Conservation (phyloP, 257 asterid species). For the Forsythia viridissima region DNA sequence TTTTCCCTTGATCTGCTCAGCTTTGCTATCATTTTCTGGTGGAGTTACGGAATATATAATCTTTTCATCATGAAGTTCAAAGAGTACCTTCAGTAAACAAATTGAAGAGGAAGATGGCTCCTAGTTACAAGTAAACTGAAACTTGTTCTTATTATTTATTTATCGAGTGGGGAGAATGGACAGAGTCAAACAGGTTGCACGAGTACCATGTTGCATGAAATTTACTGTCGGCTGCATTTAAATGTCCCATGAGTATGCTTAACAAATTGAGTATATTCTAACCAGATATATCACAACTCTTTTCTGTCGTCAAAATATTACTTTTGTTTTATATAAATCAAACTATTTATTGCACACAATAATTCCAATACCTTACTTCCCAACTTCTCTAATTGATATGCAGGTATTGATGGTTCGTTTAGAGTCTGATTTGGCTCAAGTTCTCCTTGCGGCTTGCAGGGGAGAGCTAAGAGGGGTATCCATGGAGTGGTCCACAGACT, state of each 20-base stretch:
- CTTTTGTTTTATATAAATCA: background rate
- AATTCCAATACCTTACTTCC: background rate
- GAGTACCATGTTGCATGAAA: background rate
- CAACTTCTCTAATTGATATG: slow-evolving; percentile 6
- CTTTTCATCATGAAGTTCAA: background rate
- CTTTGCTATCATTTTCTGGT: background rate
- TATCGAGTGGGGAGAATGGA: background rate
- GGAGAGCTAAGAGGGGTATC: slow-evolving; percentile 64
- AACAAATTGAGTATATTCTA: background rate
- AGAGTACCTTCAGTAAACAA: background rate
- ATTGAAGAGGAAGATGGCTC: background rate
- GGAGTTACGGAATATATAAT: background rate
- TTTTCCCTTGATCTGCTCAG: background rate
- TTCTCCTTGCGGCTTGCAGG: slow-evolving; percentile 76
- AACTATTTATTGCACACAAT: background rate
- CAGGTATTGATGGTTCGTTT: slow-evolving; percentile 92
- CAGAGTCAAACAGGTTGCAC: background rate
- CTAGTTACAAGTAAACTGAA: background rate
- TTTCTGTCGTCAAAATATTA: too few relatives aligned
- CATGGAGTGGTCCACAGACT: slow-evolving; percentile 78
- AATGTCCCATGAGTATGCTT: background rate
- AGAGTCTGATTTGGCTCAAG: slow-evolving; percentile 79
- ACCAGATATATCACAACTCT: background rate
- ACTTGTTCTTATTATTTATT: background rate
- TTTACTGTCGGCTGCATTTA: background rate